phyloP scores from a whole-genome alignment of 768 basidiomycete genomes.

The Cystobasidium onofrii region DNA sequence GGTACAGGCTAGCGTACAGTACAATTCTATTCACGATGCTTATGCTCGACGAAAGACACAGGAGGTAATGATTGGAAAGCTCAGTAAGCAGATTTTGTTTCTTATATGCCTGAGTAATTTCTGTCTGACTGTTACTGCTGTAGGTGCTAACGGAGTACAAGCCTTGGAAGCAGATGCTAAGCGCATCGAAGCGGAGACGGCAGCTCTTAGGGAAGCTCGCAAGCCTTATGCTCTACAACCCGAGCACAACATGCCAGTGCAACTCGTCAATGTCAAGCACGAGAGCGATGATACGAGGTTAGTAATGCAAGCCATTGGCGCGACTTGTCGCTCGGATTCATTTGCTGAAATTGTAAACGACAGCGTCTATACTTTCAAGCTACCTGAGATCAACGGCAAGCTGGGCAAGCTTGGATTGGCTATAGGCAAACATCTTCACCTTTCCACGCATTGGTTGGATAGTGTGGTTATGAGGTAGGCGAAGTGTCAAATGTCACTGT shows the following conservation, averaged over 20 bases:
- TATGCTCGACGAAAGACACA: slow-evolving; percentile 7
- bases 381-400: not conserved
- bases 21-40: slow-evolving; percentile 3
- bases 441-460: not conserved
- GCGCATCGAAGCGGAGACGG: not conserved
- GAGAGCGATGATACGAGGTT: not conserved
- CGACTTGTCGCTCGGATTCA: too few relatives aligned
- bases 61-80: slow-evolving; percentile 5
- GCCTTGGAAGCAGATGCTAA: not conserved
- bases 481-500: too few relatives aligned
- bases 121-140: not conserved
- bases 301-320: too few relatives aligned
- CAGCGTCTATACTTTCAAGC: not conserved
- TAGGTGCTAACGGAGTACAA: not conserved
- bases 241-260: not conserved
- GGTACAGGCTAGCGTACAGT: not conserved
- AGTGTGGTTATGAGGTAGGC: not conserved
- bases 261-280: not conserved
- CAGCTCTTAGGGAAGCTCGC: not conserved
- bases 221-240: not conserved
- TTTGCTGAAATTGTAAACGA: too few relatives aligned
- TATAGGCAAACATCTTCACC: not conserved
- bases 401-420: not conserved
- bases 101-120: not conserved
- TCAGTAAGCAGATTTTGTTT: not conserved